Conservation (phyloP, 2,329 filamentous ascomycete species). For the Venturia pyrina region DNA sequence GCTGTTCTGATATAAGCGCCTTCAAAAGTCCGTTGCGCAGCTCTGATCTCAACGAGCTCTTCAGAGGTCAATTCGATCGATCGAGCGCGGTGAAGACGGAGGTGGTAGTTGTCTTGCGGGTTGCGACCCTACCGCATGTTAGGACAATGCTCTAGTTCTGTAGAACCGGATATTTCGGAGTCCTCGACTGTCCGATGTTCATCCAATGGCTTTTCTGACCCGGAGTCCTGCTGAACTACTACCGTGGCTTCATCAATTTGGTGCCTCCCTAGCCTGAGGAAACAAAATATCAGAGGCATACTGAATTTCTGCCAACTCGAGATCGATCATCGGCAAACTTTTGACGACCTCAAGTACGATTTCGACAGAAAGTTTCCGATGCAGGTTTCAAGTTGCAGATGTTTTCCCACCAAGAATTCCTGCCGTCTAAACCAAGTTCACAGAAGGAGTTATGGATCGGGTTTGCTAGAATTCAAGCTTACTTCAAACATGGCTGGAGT, state of each 20-base stretch:
- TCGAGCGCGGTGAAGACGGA: slow-evolving; percentile 74
- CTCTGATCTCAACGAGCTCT: slow-evolving; percentile 89
- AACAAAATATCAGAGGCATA: too few relatives aligned
- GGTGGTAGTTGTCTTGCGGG: slow-evolving; percentile 63
- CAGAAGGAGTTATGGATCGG: background rate
- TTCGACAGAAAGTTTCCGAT: too few relatives aligned
- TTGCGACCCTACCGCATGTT: slow-evolving; percentile 36
- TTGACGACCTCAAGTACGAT: too few relatives aligned
- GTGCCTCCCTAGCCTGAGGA: too few relatives aligned
- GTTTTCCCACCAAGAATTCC: background rate
- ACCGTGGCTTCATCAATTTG: too few relatives aligned
- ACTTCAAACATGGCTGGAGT: slow-evolving; percentile 16
- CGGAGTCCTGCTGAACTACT: background rate
- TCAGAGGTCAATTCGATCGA: slow-evolving; percentile 71
- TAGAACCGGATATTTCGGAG: background rate
- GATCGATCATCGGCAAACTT: too few relatives aligned
- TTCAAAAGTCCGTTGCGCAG: slow-evolving; percentile 92
- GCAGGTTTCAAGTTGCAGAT: too few relatives aligned
- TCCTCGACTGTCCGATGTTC: background rate
- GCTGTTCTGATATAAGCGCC: slow-evolving; percentile 94
- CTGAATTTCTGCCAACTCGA: too few relatives aligned
- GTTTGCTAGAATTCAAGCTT: background rate
- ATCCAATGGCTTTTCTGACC: background rate
- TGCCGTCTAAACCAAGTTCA: background rate
- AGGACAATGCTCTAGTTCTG: background rate